phyloP scores from a whole-genome alignment of 75 land plant species.

The Adiantum capillusveneris region DNA sequence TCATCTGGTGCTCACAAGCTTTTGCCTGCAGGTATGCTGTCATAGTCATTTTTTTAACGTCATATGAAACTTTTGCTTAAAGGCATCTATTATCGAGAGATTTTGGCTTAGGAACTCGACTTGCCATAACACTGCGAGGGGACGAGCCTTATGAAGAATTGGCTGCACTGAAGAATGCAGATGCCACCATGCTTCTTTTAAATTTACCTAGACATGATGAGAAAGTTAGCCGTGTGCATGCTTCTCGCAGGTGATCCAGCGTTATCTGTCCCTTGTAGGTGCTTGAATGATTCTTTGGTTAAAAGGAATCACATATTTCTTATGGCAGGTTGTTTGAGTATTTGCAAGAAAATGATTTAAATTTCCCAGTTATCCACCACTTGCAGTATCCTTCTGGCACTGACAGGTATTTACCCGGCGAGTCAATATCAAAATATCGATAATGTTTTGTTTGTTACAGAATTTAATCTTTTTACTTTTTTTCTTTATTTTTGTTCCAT shows the following conservation, averaged over 20 bases:
- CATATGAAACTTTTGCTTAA: background rate
- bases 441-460: too few species aligned
- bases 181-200: constrained; percentile 72
- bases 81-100: too few species aligned
- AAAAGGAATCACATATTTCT: background rate
- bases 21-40: constrained; percentile 63
- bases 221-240: constrained; percentile 79
- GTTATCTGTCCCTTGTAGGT: background rate
- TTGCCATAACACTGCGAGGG: constrained; percentile 73
- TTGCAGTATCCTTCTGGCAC: constrained; percentile 58
- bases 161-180: constrained; percentile 51
- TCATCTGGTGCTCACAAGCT: constrained; percentile 74
- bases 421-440: too few species aligned
- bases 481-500: too few species aligned
- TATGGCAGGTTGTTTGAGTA: constrained; percentile 78
- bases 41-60: background rate
- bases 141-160: constrained; percentile 79
- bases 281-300: background rate
- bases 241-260: constrained; percentile 70
- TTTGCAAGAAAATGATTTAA: constrained; percentile 51
- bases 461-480: too few species aligned
- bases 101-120: constrained; percentile 87
- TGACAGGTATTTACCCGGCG: too few species aligned
- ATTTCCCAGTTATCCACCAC: constrained; percentile 97
- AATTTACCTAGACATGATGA: constrained; percentile 60